phyloP scores from a whole-genome alignment of 148 eudicot species.

The Vaccinium darrowii region DNA sequence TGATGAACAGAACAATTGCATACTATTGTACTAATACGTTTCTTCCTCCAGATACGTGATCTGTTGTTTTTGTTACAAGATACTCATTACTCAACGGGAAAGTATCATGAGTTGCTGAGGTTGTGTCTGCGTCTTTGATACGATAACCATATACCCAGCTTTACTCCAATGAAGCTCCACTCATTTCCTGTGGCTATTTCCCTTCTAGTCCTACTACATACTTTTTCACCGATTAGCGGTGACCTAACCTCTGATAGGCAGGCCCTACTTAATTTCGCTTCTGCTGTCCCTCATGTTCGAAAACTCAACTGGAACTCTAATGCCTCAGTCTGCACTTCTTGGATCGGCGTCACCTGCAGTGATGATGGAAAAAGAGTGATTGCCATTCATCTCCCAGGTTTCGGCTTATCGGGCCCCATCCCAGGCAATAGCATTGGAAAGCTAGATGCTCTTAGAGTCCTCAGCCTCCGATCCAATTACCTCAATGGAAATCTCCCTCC shows the following conservation, averaged over 20 bases:
- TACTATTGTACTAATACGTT: background rate
- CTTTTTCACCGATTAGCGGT: conserved; percentile 31
- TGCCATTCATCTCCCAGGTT: conserved; percentile 71
- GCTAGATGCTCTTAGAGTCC: conserved; percentile 64
- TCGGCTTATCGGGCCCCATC: conserved; percentile 68
- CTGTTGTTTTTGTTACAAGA: conserved; percentile 7
- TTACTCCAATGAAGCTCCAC: conserved; percentile 41
- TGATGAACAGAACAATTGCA: background rate
- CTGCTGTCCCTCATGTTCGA: conserved; percentile 59
- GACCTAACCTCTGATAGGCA: conserved; percentile 69
- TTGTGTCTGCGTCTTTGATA: background rate
- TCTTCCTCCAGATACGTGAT: conserved; percentile 19
- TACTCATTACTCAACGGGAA: background rate
- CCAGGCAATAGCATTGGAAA: conserved; percentile 65
- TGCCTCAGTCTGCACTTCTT: conserved; percentile 56
- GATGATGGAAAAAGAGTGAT: conserved; percentile 50
- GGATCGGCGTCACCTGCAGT: conserved; percentile 82
- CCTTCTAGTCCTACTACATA: conserved; percentile 30
- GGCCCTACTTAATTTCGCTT: conserved; percentile 71
- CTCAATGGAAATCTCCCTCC: conserved; percentile 67
- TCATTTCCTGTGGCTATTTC: conserved; percentile 19
- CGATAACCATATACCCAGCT: background rate
- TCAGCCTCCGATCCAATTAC: conserved; percentile 77
- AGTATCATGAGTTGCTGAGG: conserved; percentile 4
- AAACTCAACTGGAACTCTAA: conserved; percentile 66